Conservation (phyloP, 306 rosid genomes). For the Medicago ruthenica region DNA sequence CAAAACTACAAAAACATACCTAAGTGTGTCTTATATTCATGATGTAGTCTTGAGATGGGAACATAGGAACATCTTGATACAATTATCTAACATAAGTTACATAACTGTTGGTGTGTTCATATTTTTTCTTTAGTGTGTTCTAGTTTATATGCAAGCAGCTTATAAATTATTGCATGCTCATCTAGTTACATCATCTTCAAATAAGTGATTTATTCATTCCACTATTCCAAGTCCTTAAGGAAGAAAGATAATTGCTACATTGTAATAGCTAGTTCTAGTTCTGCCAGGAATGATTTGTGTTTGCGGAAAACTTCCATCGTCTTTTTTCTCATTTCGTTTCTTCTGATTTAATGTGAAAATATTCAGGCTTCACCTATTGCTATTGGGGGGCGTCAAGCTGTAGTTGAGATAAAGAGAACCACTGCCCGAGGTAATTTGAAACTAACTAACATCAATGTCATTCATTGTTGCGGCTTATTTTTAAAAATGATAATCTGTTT, state of each 20-base stretch:
- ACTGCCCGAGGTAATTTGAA: slow-evolving; percentile 64
- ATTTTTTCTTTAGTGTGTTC: neutral
- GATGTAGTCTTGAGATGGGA: neutral
- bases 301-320: neutral
- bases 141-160: too few species aligned
- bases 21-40: neutral
- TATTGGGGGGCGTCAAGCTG: slow-evolving; percentile 59
- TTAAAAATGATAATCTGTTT: too few species aligned
- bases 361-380: slow-evolving; percentile 72
- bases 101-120: neutral
- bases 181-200: neutral
- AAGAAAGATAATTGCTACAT: neutral
- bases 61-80: neutral
- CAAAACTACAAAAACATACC: too few species aligned
- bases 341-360: slow-evolving; percentile 3
- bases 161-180: neutral
- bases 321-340: neutral
- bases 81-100: neutral
- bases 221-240: neutral
- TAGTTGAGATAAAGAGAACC: slow-evolving; percentile 71
- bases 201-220: neutral
- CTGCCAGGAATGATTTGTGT: neutral
- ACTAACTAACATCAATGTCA: neutral
- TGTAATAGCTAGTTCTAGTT: neutral
- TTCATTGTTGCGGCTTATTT: too few species aligned